phyloP scores from a whole-genome alignment of 768 basidiomycete species.

The Serendipita sp. region DNA sequence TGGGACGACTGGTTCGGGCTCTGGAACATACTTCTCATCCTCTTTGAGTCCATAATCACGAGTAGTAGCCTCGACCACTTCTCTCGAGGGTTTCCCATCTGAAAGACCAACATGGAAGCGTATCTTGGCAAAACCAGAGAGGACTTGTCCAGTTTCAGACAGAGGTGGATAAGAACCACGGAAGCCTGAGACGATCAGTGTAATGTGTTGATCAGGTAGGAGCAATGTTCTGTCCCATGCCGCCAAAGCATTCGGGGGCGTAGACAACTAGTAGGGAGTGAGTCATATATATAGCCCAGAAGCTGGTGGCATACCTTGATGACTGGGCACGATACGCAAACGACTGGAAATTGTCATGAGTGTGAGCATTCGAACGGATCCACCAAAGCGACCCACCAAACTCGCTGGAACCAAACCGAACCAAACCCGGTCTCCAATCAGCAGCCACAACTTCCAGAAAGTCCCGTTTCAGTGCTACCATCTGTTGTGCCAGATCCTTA shows the following conservation, averaged over 20 bases:
- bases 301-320: constrained; percentile 27
- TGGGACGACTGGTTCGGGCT: constrained; percentile 12
- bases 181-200: constrained; percentile 46
- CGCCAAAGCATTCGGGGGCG: constrained; percentile 49
- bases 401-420: constrained; percentile 33
- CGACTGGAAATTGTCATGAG: constrained; percentile 12
- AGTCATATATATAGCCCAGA: neutral
- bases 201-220: constrained; percentile 38
- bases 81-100: constrained; percentile 34
- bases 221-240: constrained; percentile 59
- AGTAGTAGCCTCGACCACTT: constrained; percentile 31
- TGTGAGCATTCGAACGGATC: constrained; percentile 6
- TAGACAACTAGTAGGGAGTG: constrained; percentile 12
- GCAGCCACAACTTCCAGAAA: constrained; percentile 43
- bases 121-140: constrained; percentile 22
- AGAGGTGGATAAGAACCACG: constrained; percentile 38
- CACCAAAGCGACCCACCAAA: constrained; percentile 18
- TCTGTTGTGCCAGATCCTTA: constrained; percentile 15
- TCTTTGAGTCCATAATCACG: constrained; percentile 34
- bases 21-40: constrained; percentile 17
- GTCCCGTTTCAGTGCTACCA: constrained; percentile 24
- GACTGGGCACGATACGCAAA: constrained; percentile 43
- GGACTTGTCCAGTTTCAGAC: constrained; percentile 26
- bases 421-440: constrained; percentile 43
- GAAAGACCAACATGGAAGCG: constrained; percentile 49